Evolutionary conservation across 371 early-diverging fungal genomes (phyloP), one percentile per base, ranked within the genome.

Genomic region (Mucor mucedo): DNA sequence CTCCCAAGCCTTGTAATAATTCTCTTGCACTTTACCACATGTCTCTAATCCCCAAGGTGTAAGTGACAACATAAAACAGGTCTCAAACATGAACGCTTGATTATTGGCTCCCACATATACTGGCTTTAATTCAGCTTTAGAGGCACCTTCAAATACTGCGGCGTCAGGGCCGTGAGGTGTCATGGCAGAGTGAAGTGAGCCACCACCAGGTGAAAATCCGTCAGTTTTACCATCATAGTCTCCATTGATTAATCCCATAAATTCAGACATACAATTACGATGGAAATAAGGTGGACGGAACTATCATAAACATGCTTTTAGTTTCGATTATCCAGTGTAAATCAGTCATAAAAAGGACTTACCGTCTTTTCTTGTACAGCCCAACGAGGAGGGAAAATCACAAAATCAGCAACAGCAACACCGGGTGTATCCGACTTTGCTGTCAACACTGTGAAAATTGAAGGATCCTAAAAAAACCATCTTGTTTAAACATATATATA

Each of bases 381-480:
- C 91, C 96, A 97, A n/a, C 98, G 83, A 35, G 98, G 98, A 66
- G 98, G 98, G 81, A 97, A 97, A 45, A 96, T 94, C 50, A 95
- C 98, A 84, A 98, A 98, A 72, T 98, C 98, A 9, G 94, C 94
- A 29, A 96, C 77, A 5, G 98, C 95, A 0, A 89, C 87, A 60
- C 97, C 97, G 2, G 97, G 95, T 65, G 84, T 86, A 52, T 85
- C 86, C 4, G 94, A 92, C 75, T 94, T 94, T 68, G 88, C 90
- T 10, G 98, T 98, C 40, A 98, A 82, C 1, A 97, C 97, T 1
- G 98, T 98, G 72, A 95, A 96, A 61, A 96, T 92, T 21, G 96
- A 95, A 16, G 97, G 97, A 72, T 97, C 97, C 88, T 55, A 35
- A 8, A 47, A 53, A 39, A 7, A n/a, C 1, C 28, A 11, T 8